Percentiles rank a stretch among this genome's conserved stretches.
Conservation (phyloP, 257 asterid genomes). For the Solanum clarkiae region DNA sequence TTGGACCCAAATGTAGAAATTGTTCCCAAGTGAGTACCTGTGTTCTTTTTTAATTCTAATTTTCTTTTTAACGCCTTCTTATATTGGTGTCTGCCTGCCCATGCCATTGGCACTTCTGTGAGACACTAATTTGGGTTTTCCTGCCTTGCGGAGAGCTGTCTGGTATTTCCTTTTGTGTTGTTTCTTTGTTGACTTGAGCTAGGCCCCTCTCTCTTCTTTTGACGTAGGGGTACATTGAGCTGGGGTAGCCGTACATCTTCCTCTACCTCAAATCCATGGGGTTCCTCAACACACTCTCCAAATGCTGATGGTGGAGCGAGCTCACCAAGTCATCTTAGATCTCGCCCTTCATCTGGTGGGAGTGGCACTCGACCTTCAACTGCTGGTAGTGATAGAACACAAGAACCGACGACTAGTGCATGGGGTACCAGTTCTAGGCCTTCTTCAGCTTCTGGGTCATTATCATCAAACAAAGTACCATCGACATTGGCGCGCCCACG, state of each 20-base stretch:
- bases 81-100: background rate
- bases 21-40: slow-evolving; percentile 84
- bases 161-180: background rate
- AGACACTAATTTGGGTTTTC: background rate
- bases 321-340: slow-evolving; percentile 64
- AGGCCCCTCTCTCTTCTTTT: slow-evolving; percentile 6
- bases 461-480: slow-evolving; percentile 65
- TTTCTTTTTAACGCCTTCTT: background rate
- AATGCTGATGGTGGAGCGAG: slow-evolving; percentile 64
- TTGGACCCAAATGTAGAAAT: slow-evolving; percentile 89
- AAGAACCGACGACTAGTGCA: slow-evolving; percentile 48
- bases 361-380: slow-evolving; percentile 92
- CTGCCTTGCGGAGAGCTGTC: background rate
- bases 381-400: slow-evolving; percentile 73
- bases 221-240: slow-evolving; percentile 66
- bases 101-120: background rate
- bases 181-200: slow-evolving; percentile 10
- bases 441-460: slow-evolving; percentile 82
- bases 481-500: slow-evolving; percentile 61
- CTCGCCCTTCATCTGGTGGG: slow-evolving; percentile 92
- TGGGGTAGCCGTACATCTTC: slow-evolving; percentile 91
- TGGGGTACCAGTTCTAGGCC: slow-evolving; percentile 93
- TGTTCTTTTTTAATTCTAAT: background rate
- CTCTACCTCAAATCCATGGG: slow-evolving; percentile 77
- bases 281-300: slow-evolving; percentile 59